These are phyloP conservation scores for Mycena floridula DNA, from an alignment of 768 basidiomycete genomes.

Conservation along the genomic window DNA sequence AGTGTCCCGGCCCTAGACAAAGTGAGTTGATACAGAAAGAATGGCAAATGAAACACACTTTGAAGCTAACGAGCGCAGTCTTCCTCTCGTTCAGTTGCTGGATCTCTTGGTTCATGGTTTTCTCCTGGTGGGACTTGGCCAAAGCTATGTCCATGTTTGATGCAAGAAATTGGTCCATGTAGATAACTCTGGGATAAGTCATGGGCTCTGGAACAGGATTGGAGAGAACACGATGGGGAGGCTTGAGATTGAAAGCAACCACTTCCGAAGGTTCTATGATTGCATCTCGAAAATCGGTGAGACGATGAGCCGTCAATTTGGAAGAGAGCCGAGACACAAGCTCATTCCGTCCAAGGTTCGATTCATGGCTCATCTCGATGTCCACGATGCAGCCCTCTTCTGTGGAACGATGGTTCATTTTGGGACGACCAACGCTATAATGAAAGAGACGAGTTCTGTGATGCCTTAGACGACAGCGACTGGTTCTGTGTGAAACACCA, in stretches of 20 bases:
- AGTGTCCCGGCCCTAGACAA: slow-evolving; percentile 51
- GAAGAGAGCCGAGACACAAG: slow-evolving; percentile 51
- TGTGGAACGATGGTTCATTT: not conserved
- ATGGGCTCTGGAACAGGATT: slow-evolving; percentile 41
- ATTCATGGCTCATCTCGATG: slow-evolving; percentile 39
- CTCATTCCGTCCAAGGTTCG: slow-evolving; percentile 41
- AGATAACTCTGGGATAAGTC: slow-evolving; percentile 58
- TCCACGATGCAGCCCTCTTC: slow-evolving; percentile 28
- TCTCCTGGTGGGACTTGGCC: slow-evolving; percentile 28
- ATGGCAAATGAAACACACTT: slow-evolving; percentile 35
- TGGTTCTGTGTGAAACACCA: not conserved
- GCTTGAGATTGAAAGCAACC: slow-evolving; percentile 47
- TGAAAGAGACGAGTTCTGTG: slow-evolving; percentile 16
- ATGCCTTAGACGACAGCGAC: no score
- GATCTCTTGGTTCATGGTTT: slow-evolving; percentile 43
- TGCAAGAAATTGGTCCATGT: slow-evolving; percentile 66
- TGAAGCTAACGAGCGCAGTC: slow-evolving; percentile 40
- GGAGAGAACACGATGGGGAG: slow-evolving; percentile 11
- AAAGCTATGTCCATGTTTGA: slow-evolving; percentile 45
- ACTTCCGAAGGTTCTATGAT: slow-evolving; percentile 61
- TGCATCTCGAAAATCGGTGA: slow-evolving; percentile 34
- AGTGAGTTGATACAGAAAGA: not conserved
- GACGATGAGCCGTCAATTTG: slow-evolving; percentile 17
- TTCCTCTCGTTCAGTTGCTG: slow-evolving; percentile 38
- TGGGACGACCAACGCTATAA: slow-evolving; percentile 24